Conservation (phyloP, 129 eudicot species). For the Artemisia tridentata region DNA sequence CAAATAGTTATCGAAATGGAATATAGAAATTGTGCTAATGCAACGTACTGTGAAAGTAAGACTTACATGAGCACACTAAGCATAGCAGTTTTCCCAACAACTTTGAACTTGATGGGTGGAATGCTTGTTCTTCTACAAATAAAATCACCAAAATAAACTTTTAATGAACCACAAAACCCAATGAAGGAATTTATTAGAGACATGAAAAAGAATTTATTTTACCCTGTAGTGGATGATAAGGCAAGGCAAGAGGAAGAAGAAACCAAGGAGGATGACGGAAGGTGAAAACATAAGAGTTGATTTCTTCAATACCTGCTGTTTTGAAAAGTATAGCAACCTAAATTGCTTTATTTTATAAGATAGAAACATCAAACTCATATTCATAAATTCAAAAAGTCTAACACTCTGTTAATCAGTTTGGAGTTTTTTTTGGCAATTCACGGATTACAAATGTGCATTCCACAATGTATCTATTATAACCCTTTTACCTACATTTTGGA, state of each 20-base stretch:
- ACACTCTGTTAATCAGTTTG: too few species aligned
- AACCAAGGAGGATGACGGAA: slow-evolving; percentile 29
- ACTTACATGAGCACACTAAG: slow-evolving; percentile 40
- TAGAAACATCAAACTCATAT: too few species aligned
- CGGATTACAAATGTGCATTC: too few species aligned
- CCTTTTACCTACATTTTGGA: too few species aligned
- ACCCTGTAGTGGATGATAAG: slow-evolving; percentile 23
- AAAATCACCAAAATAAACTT: background rate
- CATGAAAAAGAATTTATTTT: too few species aligned
- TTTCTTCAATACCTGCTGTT: slow-evolving; percentile 27
- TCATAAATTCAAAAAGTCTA: too few species aligned
- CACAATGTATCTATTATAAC: too few species aligned
- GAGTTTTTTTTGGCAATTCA: too few species aligned
- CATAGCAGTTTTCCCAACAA: slow-evolving; percentile 20
- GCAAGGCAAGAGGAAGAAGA: slow-evolving; percentile 37
- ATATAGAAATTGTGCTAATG: background rate
- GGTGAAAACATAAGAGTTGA: slow-evolving; percentile 40
- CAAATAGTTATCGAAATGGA: too few species aligned
- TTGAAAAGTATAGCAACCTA: slow-evolving; percentile 19
- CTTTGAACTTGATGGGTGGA: slow-evolving; percentile 29
- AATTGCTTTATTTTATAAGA: too few species aligned
- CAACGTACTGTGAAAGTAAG: background rate
- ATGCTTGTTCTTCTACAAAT: slow-evolving; percentile 30
- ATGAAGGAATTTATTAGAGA: too few species aligned
- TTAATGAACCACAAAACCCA: background rate